phyloP scores from a whole-genome alignment of 441 rosid genomes.

The Francoa sonchifolia region DNA sequence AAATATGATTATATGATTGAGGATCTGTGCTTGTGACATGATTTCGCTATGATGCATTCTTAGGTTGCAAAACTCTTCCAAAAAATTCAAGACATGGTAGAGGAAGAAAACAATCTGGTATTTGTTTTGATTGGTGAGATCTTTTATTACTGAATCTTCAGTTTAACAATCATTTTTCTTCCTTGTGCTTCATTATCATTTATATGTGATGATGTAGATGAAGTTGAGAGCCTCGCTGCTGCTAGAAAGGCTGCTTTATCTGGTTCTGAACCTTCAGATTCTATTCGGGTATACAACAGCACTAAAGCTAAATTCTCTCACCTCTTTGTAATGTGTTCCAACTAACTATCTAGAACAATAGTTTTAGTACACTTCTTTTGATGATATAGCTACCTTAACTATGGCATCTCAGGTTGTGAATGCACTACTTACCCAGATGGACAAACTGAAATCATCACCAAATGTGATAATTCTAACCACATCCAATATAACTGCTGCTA shows the following conservation, averaged over 20 bases:
- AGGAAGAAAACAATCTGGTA: conserved; percentile 92
- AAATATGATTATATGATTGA: too few relatives aligned
- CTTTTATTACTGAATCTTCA: conserved; percentile 3
- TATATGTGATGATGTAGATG: conserved; percentile 50
- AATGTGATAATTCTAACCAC: conserved; percentile 86
- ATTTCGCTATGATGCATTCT: too few relatives aligned
- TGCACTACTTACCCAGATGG: conserved; percentile 92
- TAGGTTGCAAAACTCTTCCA: conserved; percentile 95
- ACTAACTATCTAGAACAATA: too few relatives aligned
- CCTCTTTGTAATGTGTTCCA: too few relatives aligned
- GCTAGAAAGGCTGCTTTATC: conserved; percentile 92
- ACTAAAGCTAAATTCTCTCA: too few relatives aligned
- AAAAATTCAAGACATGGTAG: conserved; percentile 97
- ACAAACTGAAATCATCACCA: conserved; percentile 83
- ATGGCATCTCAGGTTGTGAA: conserved; percentile 67
- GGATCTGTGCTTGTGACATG: too few relatives aligned
- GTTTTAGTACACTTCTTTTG: too few relatives aligned
- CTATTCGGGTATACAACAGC: conserved; percentile 88
- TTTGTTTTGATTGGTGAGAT: conserved; percentile 95
- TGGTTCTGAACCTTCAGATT: conserved; percentile 98
- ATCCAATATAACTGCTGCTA: conserved; percentile 91
- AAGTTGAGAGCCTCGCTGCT: conserved; percentile 98
- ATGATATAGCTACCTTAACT: conserved; percentile 11
- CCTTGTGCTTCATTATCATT: conserved; percentile 15
- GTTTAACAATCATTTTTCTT: conserved; percentile 7